phyloP scores from a whole-genome alignment of 441 rosid genomes.

The Eruca vesicaria region DNA sequence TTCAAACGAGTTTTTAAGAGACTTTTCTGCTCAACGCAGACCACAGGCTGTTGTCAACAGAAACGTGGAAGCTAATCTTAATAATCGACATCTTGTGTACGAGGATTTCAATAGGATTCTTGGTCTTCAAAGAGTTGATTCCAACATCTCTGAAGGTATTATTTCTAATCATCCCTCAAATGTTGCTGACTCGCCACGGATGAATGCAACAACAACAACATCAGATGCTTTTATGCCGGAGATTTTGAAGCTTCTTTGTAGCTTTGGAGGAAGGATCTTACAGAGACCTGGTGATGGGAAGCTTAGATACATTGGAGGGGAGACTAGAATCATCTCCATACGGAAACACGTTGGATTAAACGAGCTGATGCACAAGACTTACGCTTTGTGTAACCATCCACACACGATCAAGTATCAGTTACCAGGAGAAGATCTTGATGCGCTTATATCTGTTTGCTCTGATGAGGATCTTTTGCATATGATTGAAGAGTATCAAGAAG shows the following conservation, averaged over 20 bases:
- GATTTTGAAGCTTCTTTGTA: constrained; percentile 60
- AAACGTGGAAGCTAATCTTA: constrained; percentile 32
- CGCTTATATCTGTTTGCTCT: constrained; percentile 50
- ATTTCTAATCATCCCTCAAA: constrained; percentile 8
- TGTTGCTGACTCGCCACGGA: constrained; percentile 45
- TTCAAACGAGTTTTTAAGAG: constrained; percentile 50
- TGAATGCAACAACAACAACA: constrained; percentile 34
- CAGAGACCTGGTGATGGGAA: constrained; percentile 62
- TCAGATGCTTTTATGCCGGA: constrained; percentile 34
- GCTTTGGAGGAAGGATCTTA: constrained; percentile 63
- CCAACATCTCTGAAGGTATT: constrained; percentile 43
- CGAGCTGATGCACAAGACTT: constrained; percentile 50
- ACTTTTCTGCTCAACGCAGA: constrained; percentile 44
- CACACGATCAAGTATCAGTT: constrained; percentile 64
- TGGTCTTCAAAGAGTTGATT: constrained; percentile 42
- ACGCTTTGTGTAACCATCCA: constrained; percentile 47
- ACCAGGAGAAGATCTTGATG: constrained; percentile 32
- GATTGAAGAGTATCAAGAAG: constrained; percentile 56
- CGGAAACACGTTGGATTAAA: constrained; percentile 41
- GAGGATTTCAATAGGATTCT: constrained; percentile 45
- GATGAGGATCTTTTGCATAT: constrained; percentile 63
- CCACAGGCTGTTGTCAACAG: constrained; percentile 1
- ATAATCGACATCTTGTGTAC: constrained; percentile 37
- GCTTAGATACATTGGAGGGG: constrained; percentile 67
- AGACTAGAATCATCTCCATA: constrained; percentile 55